Percentiles rank a stretch among this genome's conserved stretches.
Evolutionary conservation across 2,329 filamentous ascomycete genomes (phyloP).

Genomic region (Cercospora sp.): DNA sequence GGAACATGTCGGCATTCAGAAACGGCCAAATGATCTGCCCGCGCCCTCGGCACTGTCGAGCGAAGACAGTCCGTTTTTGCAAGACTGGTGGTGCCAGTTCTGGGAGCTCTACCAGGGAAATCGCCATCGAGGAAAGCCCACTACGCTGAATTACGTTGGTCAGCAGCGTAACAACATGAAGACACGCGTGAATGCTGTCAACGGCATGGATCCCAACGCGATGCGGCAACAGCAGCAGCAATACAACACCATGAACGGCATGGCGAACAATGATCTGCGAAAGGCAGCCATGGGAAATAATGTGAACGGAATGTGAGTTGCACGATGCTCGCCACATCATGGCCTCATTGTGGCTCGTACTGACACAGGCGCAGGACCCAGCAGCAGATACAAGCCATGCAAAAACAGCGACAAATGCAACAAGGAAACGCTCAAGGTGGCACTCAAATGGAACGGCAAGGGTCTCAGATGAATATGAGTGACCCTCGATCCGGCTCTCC

Average conservation of each 20-base stretch:
- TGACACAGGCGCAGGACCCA: slow-evolving; percentile 31
- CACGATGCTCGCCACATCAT: neutral
- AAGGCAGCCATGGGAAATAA: slow-evolving; percentile 25
- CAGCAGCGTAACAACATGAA: slow-evolving; percentile 76
- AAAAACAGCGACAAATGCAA: slow-evolving; percentile 55
- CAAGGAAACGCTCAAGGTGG: slow-evolving; percentile 25
- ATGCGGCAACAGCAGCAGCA: slow-evolving; percentile 34
- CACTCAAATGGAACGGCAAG: slow-evolving; percentile 80
- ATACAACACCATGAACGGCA: slow-evolving; percentile 28
- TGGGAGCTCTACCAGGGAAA: slow-evolving; percentile 93
- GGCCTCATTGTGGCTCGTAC: neutral
- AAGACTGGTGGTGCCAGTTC: slow-evolving; percentile 96
- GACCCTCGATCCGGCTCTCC: slow-evolving; percentile 79
- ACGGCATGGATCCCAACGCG: slow-evolving; percentile 61
- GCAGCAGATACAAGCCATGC: slow-evolving; percentile 59
- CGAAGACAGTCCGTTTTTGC: slow-evolving; percentile 78
- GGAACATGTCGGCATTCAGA: slow-evolving; percentile 65
- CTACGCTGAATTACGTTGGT: slow-evolving; percentile 32
- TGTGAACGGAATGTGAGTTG: slow-evolving; percentile 28
- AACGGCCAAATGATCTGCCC: slow-evolving; percentile 78
- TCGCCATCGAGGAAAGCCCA: slow-evolving; percentile 61
- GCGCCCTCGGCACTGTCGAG: slow-evolving; percentile 67
- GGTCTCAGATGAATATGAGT: slow-evolving; percentile 82
- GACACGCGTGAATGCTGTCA: slow-evolving; percentile 64
- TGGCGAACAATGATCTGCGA: slow-evolving; percentile 23